Conservation (phyloP, 768 basidiomycete genomes). For the Leccinum fibrillosum region DNA sequence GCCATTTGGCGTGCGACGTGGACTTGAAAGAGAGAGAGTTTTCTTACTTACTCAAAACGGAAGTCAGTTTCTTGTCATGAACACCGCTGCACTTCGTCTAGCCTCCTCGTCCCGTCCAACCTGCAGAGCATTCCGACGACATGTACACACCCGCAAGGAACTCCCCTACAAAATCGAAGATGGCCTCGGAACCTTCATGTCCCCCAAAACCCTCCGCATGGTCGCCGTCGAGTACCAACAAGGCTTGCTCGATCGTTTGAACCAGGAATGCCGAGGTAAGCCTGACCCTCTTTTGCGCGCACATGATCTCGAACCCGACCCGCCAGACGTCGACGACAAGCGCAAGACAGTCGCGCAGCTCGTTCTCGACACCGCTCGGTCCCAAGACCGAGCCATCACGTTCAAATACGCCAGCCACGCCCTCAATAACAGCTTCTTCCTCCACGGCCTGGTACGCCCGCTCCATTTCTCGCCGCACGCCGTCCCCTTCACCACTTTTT, state of each 20-base stretch:
- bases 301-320: background rate
- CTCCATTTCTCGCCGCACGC: too few relatives aligned
- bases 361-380: constrained; percentile 60
- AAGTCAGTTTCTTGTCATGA: constrained; percentile 18
- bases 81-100: constrained; percentile 17
- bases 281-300: background rate
- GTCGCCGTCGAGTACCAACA: constrained; percentile 84
- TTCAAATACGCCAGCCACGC: constrained; percentile 93
- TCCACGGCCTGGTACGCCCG: constrained; percentile 73
- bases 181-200: constrained; percentile 78
- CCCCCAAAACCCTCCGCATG: constrained; percentile 65
- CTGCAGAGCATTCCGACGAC: constrained; percentile 24
- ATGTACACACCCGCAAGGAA: constrained; percentile 48
- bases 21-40: background rate
- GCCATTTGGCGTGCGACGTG: constrained; percentile 35
- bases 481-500: background rate
- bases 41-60: constrained; percentile 1
- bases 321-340: constrained; percentile 52
- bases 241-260: constrained; percentile 75
- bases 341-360: constrained; percentile 64
- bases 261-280: constrained; percentile 71
- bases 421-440: constrained; percentile 94
- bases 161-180: constrained; percentile 66
- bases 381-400: constrained; percentile 57
- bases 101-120: constrained; percentile 20